Conservation (phyloP, 768 basidiomycete genomes). For the Mycena maculata region DNA sequence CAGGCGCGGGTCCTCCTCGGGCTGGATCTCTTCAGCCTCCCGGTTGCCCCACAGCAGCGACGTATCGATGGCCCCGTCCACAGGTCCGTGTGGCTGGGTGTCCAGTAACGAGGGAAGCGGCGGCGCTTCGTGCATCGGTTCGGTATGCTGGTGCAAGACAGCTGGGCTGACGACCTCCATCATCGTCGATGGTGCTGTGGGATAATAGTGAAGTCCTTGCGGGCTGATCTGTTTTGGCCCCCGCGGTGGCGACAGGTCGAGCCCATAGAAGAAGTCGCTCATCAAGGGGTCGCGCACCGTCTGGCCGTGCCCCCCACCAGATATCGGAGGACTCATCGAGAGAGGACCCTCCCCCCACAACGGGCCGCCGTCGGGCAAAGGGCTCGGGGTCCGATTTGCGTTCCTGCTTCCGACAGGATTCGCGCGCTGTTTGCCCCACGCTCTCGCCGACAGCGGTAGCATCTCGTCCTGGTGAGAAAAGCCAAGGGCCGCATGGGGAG, state of each 20-base stretch:
- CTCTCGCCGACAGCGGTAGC: conserved; percentile 12
- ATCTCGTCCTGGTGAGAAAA: background rate
- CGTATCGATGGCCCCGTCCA: conserved; percentile 25
- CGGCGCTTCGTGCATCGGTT: background rate
- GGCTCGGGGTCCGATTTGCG: conserved; percentile 12
- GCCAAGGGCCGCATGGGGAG: no score
- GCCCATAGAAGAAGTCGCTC: background rate
- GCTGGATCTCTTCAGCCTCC: background rate
- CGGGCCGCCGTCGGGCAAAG: background rate
- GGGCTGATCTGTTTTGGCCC: background rate
- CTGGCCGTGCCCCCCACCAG: background rate
- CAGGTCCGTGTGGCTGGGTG: conserved; percentile 12
- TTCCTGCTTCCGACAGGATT: background rate
- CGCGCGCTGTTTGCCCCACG: conserved; percentile 20
- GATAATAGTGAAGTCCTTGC: background rate
- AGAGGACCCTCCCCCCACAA: background rate
- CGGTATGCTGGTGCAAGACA: background rate
- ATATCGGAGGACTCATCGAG: background rate
- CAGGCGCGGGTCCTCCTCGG: background rate
- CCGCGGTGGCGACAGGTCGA: background rate
- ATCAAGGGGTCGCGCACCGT: background rate
- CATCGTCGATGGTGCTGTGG: background rate
- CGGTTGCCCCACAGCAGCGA: conserved; percentile 16
- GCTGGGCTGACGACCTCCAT: background rate
- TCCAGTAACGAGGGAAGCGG: background rate